Evolutionary conservation across 495 filamentous ascomycete species (phyloP).

Genomic region (Halenospora varia): DNA sequence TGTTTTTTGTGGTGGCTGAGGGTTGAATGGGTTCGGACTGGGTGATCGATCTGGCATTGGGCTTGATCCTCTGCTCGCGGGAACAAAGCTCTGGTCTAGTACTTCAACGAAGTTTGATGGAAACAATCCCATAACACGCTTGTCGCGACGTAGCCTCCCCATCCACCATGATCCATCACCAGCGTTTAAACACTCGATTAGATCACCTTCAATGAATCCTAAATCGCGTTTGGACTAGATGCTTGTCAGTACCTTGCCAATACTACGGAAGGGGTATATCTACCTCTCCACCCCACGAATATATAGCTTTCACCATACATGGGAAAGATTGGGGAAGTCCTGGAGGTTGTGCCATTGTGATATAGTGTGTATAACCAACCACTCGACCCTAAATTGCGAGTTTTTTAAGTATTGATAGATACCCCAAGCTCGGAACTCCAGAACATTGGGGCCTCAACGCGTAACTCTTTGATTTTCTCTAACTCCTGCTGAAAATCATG

Average conservation of each 20-base stretch:
- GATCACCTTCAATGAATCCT: constrained; percentile 93
- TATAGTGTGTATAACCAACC: not conserved
- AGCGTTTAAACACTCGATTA: constrained; percentile 97
- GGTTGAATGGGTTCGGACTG: constrained; percentile 44
- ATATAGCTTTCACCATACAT: constrained; percentile 92
- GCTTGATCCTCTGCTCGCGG: constrained; percentile 71
- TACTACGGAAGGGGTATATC: not conserved
- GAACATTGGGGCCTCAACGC: not conserved
- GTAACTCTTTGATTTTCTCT: not conserved
- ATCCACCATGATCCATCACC: constrained; percentile 99
- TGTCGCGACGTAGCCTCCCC: constrained; percentile 81
- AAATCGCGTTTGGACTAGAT: constrained; percentile 79
- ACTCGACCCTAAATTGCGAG: not conserved
- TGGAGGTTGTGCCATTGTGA: not conserved
- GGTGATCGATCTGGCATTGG: constrained; percentile 56
- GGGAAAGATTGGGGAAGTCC: constrained; percentile 80
- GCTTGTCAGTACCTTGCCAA: not conserved
- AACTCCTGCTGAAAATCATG: not conserved
- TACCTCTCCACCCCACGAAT: constrained; percentile 95
- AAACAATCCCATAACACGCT: constrained; percentile 83
- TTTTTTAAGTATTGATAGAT: not conserved
- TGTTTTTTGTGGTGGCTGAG: constrained; percentile 33
- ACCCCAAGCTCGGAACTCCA: not conserved
- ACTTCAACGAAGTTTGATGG: constrained; percentile 97
- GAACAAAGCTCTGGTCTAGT: constrained; percentile 76